Evolutionary conservation across 2,329 filamentous ascomycete genomes (phyloP).

Genomic region (Alternaria gaisen): DNA sequence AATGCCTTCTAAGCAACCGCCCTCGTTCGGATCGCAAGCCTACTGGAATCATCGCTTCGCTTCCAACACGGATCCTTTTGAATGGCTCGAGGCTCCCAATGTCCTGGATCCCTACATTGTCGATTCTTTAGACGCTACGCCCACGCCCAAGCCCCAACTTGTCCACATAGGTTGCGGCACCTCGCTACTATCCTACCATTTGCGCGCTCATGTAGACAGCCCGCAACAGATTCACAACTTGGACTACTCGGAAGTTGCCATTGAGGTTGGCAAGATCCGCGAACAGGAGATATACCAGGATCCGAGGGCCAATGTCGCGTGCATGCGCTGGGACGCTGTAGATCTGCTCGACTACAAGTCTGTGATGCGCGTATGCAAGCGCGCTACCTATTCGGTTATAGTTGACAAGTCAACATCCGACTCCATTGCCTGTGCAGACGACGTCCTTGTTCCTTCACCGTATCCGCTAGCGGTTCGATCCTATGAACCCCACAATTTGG

Average conservation of each 20-base stretch:
- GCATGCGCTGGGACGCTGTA: conserved; percentile 46
- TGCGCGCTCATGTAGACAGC: conserved; percentile 42
- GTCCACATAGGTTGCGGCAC: conserved; percentile 54
- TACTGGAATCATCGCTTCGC: conserved; percentile 53
- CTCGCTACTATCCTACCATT: conserved; percentile 48
- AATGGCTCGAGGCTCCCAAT: conserved; percentile 49
- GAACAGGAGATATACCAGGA: conserved; percentile 38
- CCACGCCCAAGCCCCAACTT: conserved; percentile 32
- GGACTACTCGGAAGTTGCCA: conserved; percentile 50
- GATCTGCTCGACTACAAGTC: conserved; percentile 49
- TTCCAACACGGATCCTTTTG: conserved; percentile 46
- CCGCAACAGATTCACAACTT: conserved; percentile 50
- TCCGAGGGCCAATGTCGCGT: not conserved
- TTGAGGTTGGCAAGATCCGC: conserved; percentile 41
- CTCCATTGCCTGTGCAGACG: conserved; percentile 48
- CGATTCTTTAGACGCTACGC: conserved; percentile 27
- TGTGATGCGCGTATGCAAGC: conserved; percentile 33
- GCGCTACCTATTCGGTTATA: conserved; percentile 42
- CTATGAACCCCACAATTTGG: conserved; percentile 3
- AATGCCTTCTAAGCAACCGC: conserved; percentile 24
- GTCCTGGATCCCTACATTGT: conserved; percentile 41
- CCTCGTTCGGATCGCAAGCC: conserved; percentile 44
- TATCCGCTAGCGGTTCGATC: conserved; percentile 34
- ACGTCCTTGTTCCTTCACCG: conserved; percentile 41
- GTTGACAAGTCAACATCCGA: conserved; percentile 53